These are phyloP conservation scores for Trametes coccinea DNA, from an alignment of 768 basidiomycete species.

Conservation along the genomic window DNA sequence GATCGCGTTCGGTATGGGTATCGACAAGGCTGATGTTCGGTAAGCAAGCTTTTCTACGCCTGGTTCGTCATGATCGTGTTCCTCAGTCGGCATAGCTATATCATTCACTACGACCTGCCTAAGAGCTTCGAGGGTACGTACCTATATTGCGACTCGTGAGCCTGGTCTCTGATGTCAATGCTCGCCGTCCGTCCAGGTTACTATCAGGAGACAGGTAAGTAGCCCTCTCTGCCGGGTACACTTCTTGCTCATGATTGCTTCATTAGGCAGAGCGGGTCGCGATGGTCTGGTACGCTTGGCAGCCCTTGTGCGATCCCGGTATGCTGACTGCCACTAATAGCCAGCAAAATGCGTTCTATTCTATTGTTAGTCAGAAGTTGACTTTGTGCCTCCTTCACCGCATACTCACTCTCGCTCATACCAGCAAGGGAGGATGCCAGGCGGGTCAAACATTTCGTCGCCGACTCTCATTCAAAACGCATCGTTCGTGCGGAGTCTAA, in stretches of 20 bases:
- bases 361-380: conserved; percentile 57
- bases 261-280: conserved; percentile 72
- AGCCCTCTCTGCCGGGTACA: not conserved
- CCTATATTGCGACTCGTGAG: not conserved
- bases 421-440: conserved; percentile 76
- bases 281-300: conserved; percentile 59
- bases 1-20: conserved; percentile 85
- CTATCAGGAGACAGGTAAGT: conserved; percentile 83
- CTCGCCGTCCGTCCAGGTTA: conserved; percentile 49
- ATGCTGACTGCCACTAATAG: conserved; percentile 36
- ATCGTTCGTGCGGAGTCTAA: conserved; percentile 40
- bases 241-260: not conserved
- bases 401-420: not conserved
- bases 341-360: conserved; percentile 80
- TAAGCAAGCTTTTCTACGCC: conserved; percentile 25
- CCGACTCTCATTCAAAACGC: conserved; percentile 47
- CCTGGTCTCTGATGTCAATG: not conserved
- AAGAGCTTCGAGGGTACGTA: conserved; percentile 76
- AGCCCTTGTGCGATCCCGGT: not conserved
- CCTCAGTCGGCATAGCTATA: conserved; percentile 45
- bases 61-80: not conserved
- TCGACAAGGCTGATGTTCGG: conserved; percentile 81
- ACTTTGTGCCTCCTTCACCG: no score
- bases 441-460: conserved; percentile 54
- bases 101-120: conserved; percentile 81